phyloP scores from a whole-genome alignment of 1,284 basidiomycete genomes.

The Melampsora larici-populina region DNA sequence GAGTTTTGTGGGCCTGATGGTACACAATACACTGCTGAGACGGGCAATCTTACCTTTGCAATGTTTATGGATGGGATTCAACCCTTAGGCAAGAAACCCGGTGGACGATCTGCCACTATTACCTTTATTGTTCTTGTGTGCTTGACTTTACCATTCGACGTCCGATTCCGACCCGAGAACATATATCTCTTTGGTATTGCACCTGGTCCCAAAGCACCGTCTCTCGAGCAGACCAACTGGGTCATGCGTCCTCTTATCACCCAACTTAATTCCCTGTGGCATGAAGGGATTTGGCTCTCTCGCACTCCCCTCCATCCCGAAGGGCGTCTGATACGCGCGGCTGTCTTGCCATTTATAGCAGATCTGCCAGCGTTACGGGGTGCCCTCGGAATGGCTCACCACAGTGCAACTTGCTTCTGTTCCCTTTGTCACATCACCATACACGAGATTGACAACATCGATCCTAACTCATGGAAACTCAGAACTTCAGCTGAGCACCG shows the following conservation, averaged over 20 bases:
- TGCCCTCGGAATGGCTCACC: slow-evolving; percentile 24
- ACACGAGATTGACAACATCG: slow-evolving; percentile 2
- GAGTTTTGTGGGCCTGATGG: background rate
- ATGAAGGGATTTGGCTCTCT: slow-evolving; percentile 47
- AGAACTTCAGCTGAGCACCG: no score
- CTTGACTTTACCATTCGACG: slow-evolving; percentile 39
- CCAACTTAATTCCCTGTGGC: slow-evolving; percentile 51
- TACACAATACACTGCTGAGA: background rate
- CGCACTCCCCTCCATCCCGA: background rate
- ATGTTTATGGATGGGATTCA: no score
- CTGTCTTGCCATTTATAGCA: slow-evolving; percentile 35
- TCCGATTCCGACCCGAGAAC: slow-evolving; percentile 45
- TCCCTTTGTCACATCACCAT: slow-evolving; percentile 30
- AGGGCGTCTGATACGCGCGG: background rate
- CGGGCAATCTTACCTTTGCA: background rate
- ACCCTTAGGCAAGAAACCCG: background rate
- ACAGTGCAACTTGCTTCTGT: slow-evolving; percentile 30
- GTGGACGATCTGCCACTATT: background rate
- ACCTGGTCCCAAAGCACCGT: slow-evolving; percentile 56
- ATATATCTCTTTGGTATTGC: slow-evolving; percentile 50
- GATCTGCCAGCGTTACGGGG: slow-evolving; percentile 42
- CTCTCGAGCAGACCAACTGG: slow-evolving; percentile 51
- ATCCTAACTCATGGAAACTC: background rate
- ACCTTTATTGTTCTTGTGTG: slow-evolving; percentile 28
- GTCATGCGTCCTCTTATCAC: slow-evolving; percentile 51